Evolutionary conservation across 352 stramenopile species (phyloP).

Genomic region (Phytophthora tubulina): DNA sequence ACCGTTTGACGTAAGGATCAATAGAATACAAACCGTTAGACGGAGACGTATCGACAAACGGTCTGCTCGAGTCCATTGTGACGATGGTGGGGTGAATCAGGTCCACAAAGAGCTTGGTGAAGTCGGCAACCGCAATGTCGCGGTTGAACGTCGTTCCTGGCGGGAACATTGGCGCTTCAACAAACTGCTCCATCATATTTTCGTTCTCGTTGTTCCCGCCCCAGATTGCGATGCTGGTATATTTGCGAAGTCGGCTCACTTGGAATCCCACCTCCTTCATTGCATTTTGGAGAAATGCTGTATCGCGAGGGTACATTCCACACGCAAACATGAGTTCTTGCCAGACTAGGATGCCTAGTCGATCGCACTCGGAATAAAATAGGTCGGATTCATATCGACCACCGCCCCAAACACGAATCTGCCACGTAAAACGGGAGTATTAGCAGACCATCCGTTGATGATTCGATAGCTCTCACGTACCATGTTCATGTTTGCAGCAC

Average conservation of each 20-base stretch:
- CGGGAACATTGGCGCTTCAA: conserved; percentile 63
- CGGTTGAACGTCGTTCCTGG: conserved; percentile 65
- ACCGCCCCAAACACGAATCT: conserved; percentile 90
- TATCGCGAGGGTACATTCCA: conserved; percentile 83
- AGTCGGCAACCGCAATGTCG: conserved; percentile 82
- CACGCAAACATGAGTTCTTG: conserved; percentile 94
- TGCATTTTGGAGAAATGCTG: conserved; percentile 66
- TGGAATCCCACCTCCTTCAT: conserved; percentile 70
- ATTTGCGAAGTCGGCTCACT: conserved; percentile 72
- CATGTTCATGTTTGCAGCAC: conserved; percentile 89
- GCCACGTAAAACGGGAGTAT: conserved; percentile 7
- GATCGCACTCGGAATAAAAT: conserved; percentile 88
- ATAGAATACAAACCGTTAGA: conserved; percentile 85
- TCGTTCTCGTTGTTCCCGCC: conserved; percentile 93
- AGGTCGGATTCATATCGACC: conserved; percentile 85
- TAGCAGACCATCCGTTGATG: neutral
- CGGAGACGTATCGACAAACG: conserved; percentile 89
- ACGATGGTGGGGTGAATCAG: conserved; percentile 66
- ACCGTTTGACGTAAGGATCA: conserved; percentile 87
- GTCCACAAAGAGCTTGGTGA: conserved; percentile 85
- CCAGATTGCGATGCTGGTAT: conserved; percentile 90
- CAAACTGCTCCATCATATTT: conserved; percentile 88
- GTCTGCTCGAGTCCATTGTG: conserved; percentile 58
- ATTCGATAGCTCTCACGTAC: conserved; percentile 26
- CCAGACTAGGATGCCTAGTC: conserved; percentile 88